These are phyloP conservation scores for Termitomyces sp. DNA, from an alignment of 768 basidiomycete species.

Conservation along the genomic window DNA sequence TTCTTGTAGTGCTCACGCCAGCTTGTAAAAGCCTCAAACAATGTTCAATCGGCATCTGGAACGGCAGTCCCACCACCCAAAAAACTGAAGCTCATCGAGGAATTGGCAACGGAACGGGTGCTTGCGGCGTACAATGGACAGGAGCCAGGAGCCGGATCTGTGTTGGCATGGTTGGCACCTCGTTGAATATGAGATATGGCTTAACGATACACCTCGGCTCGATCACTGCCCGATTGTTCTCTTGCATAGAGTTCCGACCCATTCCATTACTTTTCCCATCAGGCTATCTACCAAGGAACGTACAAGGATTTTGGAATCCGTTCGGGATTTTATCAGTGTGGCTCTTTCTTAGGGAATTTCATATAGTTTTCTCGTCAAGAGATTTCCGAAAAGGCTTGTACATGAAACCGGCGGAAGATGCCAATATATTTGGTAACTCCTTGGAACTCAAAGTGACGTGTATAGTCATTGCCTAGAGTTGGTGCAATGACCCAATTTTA, in stretches of 20 bases:
- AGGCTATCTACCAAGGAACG: not conserved
- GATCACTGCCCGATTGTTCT: not conserved
- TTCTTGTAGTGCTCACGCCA: constrained; percentile 51
- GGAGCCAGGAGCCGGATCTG: constrained; percentile 34
- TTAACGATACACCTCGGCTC: not conserved
- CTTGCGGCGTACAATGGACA: constrained; percentile 54
- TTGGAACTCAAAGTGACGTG: too few relatives aligned
- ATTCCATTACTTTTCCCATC: not conserved
- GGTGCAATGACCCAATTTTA: not conserved
- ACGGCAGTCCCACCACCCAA: constrained; percentile 46
- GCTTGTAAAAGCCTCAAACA: constrained; percentile 35
- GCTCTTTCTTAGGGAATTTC: not conserved
- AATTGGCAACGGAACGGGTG: constrained; percentile 68
- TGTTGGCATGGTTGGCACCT: constrained; percentile 23
- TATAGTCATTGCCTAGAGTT: not conserved
- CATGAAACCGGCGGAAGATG: too few relatives aligned
- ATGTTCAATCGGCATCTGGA: constrained; percentile 45
- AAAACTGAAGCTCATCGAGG: constrained; percentile 54
- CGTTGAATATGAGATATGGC: not conserved
- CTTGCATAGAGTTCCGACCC: not conserved
- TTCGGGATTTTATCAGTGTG: not conserved
- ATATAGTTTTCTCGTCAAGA: not conserved
- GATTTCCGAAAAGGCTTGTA: not conserved
- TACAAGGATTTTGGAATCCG: too few relatives aligned
- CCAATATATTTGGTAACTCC: not conserved